Evolutionary conservation across 164 flowering plant genomes (phyloP).

Genomic region (Umbilicus rupestris): DNA sequence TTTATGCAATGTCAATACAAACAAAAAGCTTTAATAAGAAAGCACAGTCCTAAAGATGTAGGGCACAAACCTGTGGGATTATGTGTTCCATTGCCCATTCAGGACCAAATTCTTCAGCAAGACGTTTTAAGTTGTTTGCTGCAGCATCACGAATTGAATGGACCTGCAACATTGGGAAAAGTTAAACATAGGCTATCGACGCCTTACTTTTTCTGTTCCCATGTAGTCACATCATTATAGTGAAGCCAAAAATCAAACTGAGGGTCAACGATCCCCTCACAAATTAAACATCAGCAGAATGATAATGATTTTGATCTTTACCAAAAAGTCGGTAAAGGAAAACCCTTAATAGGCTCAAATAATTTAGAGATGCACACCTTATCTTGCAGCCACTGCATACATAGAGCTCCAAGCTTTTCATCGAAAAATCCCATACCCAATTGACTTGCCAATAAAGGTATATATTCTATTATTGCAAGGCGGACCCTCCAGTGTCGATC

Average conservation of each 20-base stretch:
- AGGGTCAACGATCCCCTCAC: neutral
- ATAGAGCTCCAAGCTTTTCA: slow-evolving; percentile 88
- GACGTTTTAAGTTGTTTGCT: slow-evolving; percentile 68
- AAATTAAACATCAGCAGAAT: neutral
- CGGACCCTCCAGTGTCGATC: slow-evolving; percentile 98
- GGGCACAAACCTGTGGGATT: slow-evolving; percentile 48
- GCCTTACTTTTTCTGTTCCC: neutral
- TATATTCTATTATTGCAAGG: slow-evolving; percentile 88
- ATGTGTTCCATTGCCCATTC: slow-evolving; percentile 86
- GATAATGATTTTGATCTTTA: too few relatives aligned
- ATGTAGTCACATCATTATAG: neutral
- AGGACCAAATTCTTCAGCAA: slow-evolving; percentile 78
- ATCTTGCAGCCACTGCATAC: slow-evolving; percentile 84
- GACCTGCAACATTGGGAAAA: slow-evolving; percentile 27
- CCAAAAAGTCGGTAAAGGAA: too few relatives aligned
- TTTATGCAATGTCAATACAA: neutral
- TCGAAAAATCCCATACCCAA: slow-evolving; percentile 92
- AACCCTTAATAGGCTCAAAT: too few relatives aligned
- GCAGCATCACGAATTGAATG: slow-evolving; percentile 72
- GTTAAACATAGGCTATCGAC: neutral
- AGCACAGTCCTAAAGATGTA: neutral
- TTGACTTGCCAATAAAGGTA: slow-evolving; percentile 91
- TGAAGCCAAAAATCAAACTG: neutral
- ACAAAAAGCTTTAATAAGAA: neutral
- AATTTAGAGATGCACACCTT: slow-evolving; percentile 34